Evolutionary conservation across 1,139 yeast genomes (phyloP), one percentile per base, ranked within the genome.

Genomic region (Debaryomyces udenii): DNA sequence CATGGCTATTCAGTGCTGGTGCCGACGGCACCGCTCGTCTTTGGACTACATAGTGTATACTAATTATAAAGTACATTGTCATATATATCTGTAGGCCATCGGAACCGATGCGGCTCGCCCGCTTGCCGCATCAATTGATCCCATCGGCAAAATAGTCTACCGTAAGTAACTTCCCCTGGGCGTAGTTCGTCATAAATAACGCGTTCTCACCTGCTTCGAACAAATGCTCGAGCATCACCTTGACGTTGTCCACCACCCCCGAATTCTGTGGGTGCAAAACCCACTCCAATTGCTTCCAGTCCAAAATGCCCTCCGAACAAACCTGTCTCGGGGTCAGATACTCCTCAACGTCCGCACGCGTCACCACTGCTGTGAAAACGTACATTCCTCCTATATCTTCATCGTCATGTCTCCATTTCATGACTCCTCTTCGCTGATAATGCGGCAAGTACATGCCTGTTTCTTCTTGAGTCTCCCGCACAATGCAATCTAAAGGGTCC

Each of bases 1-100:
- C 99, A 1, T 93, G 99, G 99, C 74, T 93, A 56, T 90, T 93
- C 64, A 85, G 95, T 61, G 90, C 96, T n/a, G 99, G 98, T 54
- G 98, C 98, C 16, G 99, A 94, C 65, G 91, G 96, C 46, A 84
- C 93, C 40, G 98, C 97, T 14, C 83, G 96, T 59, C 74, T 93
- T 59, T 93, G 99, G 99, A 93, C 99, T 30, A 87, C 96, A 14
- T 73, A 64, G 51, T 32, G 33, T 28, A 28, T 34, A 20, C 22
- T 20, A 20, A 6, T 20, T 20, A 5, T 20, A 6, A 7, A 20
- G 7, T 20, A 20, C 22, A 20, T 20, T 20, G 7, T 7, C 5
- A 20, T 20, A 20, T 20, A 20, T 20, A 20, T 20, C 22, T 20
- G 22, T 20, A 20, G 5, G 30, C 14, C 14, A 6, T 27, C 16